phyloP scores from a whole-genome alignment of 441 rosid genomes.

The Metrosideros polymorpha region DNA sequence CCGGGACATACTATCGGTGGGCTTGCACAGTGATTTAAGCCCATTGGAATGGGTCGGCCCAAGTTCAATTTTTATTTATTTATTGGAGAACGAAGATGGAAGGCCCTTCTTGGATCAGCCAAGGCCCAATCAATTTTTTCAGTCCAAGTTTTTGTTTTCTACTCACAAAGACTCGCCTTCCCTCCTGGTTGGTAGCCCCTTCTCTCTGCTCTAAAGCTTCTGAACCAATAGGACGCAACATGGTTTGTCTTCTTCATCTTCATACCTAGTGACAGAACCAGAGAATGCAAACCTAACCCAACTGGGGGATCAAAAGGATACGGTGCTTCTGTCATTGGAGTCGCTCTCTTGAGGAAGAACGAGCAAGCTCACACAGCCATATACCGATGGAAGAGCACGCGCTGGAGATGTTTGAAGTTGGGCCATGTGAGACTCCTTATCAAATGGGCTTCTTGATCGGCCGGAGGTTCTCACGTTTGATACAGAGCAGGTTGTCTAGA shows the following conservation, averaged over 20 bases:
- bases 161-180: background rate
- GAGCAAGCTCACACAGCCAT: background rate
- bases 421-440: slow-evolving; percentile 35
- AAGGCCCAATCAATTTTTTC: background rate
- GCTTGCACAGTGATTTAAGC: background rate
- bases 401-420: slow-evolving; percentile 43
- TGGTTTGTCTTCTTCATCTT: background rate
- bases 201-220: background rate
- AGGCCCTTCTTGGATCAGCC: background rate
- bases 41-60: background rate
- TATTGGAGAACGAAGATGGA: background rate
- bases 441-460: slow-evolving; percentile 42
- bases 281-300: background rate
- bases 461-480: slow-evolving; percentile 26
- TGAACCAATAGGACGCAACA: background rate
- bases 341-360: background rate
- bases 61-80: background rate
- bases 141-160: background rate
- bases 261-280: background rate
- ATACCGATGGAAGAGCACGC: background rate
- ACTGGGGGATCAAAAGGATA: background rate
- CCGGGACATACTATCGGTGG: background rate
- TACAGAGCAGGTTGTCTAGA: slow-evolving; percentile 32
- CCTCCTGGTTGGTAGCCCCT: background rate
- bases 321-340: background rate